phyloP scores from a whole-genome alignment of 768 basidiomycete species.

The Calocybe gangraenosa region DNA sequence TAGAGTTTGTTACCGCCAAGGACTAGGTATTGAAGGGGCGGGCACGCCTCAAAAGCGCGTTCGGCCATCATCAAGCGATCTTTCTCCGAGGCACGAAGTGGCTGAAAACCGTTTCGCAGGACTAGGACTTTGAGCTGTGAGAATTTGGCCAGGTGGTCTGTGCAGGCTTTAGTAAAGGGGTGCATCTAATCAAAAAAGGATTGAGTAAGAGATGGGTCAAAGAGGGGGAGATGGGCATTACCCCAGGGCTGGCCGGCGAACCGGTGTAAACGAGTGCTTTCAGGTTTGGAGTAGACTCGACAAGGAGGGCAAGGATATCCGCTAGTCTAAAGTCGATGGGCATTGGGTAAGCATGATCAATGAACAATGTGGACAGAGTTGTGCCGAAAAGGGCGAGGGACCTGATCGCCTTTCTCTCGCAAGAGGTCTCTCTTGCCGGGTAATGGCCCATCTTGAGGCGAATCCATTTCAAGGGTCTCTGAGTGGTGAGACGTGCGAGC shows the following conservation, averaged over 20 bases:
- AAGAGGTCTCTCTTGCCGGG: neutral
- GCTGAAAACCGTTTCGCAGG: neutral
- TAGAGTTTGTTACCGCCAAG: neutral
- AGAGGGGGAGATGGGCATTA: no score
- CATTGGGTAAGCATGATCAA: slow-evolving; percentile 9
- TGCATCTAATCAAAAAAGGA: neutral
- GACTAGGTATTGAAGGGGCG: slow-evolving; percentile 10
- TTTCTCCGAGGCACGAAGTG: neutral
- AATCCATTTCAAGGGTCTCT: slow-evolving; percentile 10
- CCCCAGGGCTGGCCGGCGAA: no score
- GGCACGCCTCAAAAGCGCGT: slow-evolving; percentile 9
- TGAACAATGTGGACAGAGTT: slow-evolving; percentile 9
- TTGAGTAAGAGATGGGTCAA: no score
- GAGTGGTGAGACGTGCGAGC: slow-evolving; percentile 9
- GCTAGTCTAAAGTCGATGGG: neutral
- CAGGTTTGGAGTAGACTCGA: slow-evolving; percentile 1
- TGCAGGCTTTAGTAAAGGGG: neutral
- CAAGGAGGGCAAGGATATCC: slow-evolving; percentile 5
- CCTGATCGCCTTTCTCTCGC: slow-evolving; percentile 7
- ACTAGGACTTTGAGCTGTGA: slow-evolving; percentile 8
- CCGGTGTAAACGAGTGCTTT: slow-evolving; percentile 3
- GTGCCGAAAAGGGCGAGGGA: slow-evolving; percentile 11
- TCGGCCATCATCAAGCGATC: slow-evolving; percentile 6
- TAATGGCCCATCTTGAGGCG: slow-evolving; percentile 9
- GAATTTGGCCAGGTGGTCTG: slow-evolving; percentile 4